Percentiles rank a stretch among this genome's conserved stretches.
Evolutionary conservation across 148 eudicot genomes (phyloP).

Genomic region (Camellia japonica): DNA sequence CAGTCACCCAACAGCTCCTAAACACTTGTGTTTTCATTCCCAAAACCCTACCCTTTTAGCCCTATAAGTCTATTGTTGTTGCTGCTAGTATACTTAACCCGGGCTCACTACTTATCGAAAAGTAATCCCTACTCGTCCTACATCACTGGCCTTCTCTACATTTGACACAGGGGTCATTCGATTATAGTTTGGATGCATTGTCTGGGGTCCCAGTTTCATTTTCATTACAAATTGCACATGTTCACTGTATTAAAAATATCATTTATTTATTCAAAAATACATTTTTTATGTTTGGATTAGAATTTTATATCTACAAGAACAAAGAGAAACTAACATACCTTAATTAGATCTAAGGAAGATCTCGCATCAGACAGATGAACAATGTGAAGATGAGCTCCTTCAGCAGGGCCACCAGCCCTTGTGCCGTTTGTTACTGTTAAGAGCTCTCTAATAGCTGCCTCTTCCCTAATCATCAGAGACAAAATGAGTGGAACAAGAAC

Average conservation of each 20-base stretch:
- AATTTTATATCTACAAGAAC: not conserved
- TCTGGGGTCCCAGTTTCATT: too few relatives aligned
- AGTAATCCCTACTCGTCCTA: too few relatives aligned
- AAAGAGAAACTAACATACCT: conserved; percentile 38
- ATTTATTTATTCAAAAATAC: not conserved
- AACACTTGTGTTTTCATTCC: too few relatives aligned
- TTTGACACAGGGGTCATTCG: not conserved
- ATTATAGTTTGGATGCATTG: not conserved
- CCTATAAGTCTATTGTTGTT: too few relatives aligned
- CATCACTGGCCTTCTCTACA: not conserved
- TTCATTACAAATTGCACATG: too few relatives aligned
- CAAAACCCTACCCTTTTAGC: too few relatives aligned
- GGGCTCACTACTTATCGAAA: too few relatives aligned
- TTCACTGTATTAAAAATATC: too few relatives aligned
- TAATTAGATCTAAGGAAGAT: conserved; percentile 75
- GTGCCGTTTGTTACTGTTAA: conserved; percentile 64
- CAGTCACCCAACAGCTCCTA: too few relatives aligned
- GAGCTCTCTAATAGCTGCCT: conserved; percentile 76
- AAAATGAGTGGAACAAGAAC: not conserved
- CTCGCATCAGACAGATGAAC: conserved; percentile 90
- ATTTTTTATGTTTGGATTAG: too few relatives aligned
- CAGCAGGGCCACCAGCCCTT: conserved; percentile 72
- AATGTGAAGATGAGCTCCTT: conserved; percentile 97
- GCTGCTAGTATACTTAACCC: too few relatives aligned
- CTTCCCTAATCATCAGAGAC: conserved; percentile 63